A percentile compares a stretch with the other conserved stretches of the same genome.
Conservation (phyloP, 1,139 yeast genomes). For the Hansenula anomala region DNA sequence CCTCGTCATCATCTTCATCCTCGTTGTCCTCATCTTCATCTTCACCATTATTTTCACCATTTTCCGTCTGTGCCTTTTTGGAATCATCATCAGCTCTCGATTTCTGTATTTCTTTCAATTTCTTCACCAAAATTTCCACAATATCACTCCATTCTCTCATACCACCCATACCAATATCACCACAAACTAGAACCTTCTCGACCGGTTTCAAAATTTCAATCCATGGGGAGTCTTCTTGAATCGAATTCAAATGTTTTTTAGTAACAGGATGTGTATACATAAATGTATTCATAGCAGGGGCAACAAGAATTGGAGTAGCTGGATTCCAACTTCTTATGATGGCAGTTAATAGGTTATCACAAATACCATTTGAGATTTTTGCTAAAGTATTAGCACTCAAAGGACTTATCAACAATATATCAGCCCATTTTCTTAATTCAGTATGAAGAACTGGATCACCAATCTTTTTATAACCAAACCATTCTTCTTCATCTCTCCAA, state of each 20-base stretch:
- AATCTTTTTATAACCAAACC: conserved; percentile 55
- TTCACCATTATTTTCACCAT: conserved; percentile 25
- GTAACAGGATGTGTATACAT: conserved; percentile 96
- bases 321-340: conserved; percentile 93
- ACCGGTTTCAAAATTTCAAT: conserved; percentile 86
- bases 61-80: conserved; percentile 15
- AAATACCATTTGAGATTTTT: conserved; percentile 83
- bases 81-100: conserved; percentile 18
- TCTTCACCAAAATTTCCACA: conserved; percentile 70
- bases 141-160: conserved; percentile 97
- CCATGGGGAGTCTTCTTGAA: conserved; percentile 61
- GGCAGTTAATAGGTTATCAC: conserved; percentile 83
- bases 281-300: conserved; percentile 97
- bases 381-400: conserved; percentile 91
- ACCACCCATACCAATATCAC: conserved; percentile 97
- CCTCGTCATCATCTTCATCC: conserved; percentile 27
- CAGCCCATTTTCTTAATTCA: conserved; percentile 94
- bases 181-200: conserved; percentile 89
- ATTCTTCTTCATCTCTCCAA: conserved; percentile 93
- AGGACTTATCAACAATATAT: conserved; percentile 85
- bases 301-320: conserved; percentile 75
- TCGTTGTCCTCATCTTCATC: conserved; percentile 28
- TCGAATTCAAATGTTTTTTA: conserved; percentile 64
- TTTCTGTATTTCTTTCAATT: conserved; percentile 26
- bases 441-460: conserved; percentile 76